phyloP scores from a whole-genome alignment of 768 basidiomycete species.

The Russula lepida region DNA sequence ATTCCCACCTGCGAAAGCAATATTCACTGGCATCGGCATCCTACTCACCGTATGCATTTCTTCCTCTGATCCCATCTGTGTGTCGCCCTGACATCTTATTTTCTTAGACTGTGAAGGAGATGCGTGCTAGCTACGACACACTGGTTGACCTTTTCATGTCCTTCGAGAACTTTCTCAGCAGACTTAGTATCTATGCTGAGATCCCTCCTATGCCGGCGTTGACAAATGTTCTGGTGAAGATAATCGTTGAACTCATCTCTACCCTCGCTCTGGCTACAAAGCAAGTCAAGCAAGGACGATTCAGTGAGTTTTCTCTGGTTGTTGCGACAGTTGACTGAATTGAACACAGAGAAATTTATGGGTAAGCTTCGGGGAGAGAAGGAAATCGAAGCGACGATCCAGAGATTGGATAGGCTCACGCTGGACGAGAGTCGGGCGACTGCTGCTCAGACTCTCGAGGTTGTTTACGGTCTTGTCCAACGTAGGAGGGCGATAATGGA shows the following conservation, averaged over 20 bases:
- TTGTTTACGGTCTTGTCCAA: background rate
- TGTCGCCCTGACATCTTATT: background rate
- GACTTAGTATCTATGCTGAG: background rate
- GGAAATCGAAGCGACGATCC: background rate
- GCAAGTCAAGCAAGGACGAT: background rate
- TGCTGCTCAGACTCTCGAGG: background rate
- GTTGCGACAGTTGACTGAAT: background rate
- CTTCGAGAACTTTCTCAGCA: background rate
- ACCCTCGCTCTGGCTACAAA: background rate
- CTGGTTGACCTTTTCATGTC: background rate
- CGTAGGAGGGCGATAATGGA: background rate
- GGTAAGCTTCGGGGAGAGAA: slow-evolving; percentile 4
- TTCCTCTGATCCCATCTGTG: background rate
- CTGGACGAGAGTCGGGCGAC: background rate
- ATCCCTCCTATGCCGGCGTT: background rate
- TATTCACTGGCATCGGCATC: background rate
- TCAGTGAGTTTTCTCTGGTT: background rate
- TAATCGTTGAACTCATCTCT: background rate
- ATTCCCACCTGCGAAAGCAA: background rate
- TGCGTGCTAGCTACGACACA: background rate
- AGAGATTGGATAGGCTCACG: background rate
- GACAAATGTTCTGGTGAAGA: background rate
- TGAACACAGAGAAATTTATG: background rate
- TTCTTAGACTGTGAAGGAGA: background rate
- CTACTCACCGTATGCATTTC: background rate